phyloP scores from a whole-genome alignment of 257 asterid species.

The Anisodus tanguticus region DNA sequence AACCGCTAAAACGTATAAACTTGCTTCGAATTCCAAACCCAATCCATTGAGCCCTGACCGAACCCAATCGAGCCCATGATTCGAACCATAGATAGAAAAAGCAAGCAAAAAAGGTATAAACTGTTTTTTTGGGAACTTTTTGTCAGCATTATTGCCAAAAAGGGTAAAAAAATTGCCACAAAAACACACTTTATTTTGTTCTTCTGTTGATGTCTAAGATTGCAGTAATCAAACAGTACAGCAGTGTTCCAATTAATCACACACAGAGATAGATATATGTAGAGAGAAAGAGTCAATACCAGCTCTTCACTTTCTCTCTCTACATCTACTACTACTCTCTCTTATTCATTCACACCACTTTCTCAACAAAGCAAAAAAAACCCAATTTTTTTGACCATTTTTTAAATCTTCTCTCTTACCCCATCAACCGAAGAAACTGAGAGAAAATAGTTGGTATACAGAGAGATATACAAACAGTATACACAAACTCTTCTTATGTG shows the following conservation, averaged over 20 bases:
- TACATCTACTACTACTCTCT: slow-evolving; percentile 27
- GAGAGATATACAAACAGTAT: slow-evolving; percentile 30
- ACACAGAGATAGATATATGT: not conserved
- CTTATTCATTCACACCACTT: slow-evolving; percentile 24
- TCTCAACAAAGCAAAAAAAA: slow-evolving; percentile 29
- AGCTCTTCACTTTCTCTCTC: slow-evolving; percentile 39
- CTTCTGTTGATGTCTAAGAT: not conserved
- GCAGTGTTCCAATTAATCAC: slow-evolving; percentile 22
- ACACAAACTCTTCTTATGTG: slow-evolving; percentile 32
- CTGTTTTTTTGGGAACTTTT: not conserved
- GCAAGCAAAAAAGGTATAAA: too few relatives aligned
- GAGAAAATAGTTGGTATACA: slow-evolving; percentile 38
- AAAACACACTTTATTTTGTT: not conserved
- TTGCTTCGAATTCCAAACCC: not conserved
- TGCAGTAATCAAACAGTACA: slow-evolving; percentile 25
- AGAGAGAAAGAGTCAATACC: slow-evolving; percentile 35
- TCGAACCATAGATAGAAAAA: too few relatives aligned
- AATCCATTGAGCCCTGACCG: too few relatives aligned
- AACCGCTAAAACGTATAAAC: not conserved
- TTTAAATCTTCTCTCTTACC: slow-evolving; percentile 39
- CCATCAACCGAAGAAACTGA: slow-evolving; percentile 55
- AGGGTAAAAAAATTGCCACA: not conserved
- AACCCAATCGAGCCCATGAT: too few relatives aligned
- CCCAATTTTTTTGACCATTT: slow-evolving; percentile 36
- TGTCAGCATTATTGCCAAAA: slow-evolving; percentile 18